A percentile compares a stretch with the other conserved stretches of the same genome.
phyloP scores from a whole-genome alignment of 169 alveolate species.

The Plasmodium ovale region DNA sequence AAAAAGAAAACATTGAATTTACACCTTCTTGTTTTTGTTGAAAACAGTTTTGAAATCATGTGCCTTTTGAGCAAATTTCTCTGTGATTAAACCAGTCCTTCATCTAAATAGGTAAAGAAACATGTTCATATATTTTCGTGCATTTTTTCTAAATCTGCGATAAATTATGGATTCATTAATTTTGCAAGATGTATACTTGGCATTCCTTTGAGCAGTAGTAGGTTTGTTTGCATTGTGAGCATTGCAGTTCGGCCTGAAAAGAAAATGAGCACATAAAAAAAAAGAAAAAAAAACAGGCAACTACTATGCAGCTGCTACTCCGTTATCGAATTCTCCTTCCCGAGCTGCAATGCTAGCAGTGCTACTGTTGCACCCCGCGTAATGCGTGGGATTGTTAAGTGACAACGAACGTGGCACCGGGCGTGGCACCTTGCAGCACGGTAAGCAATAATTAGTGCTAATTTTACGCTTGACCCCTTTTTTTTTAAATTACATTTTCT shows the following conservation, averaged over 20 bases:
- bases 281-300: background rate
- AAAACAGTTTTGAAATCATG: slow-evolving; percentile 1
- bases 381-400: too few species aligned
- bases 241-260: slow-evolving; percentile 65
- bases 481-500: slow-evolving; percentile 38
- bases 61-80: slow-evolving; percentile 44
- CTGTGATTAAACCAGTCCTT: slow-evolving; percentile 71
- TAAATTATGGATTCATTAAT: background rate
- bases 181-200: slow-evolving; percentile 5
- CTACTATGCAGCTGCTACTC: too few species aligned
- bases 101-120: slow-evolving; percentile 14
- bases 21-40: background rate
- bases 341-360: too few species aligned
- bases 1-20: background rate
- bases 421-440: too few species aligned
- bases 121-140: background rate
- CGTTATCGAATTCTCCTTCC: too few species aligned
- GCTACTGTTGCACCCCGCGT: too few species aligned
- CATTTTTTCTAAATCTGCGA: background rate
- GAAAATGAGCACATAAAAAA: background rate
- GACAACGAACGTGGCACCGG: too few species aligned
- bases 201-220: slow-evolving; percentile 72
- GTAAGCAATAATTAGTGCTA: too few species aligned
- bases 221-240: slow-evolving; percentile 62
- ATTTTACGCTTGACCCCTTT: background rate